phyloP scores from a whole-genome alignment of 1,139 yeast genomes.

The Kurtzmaniella quercitrusa region DNA sequence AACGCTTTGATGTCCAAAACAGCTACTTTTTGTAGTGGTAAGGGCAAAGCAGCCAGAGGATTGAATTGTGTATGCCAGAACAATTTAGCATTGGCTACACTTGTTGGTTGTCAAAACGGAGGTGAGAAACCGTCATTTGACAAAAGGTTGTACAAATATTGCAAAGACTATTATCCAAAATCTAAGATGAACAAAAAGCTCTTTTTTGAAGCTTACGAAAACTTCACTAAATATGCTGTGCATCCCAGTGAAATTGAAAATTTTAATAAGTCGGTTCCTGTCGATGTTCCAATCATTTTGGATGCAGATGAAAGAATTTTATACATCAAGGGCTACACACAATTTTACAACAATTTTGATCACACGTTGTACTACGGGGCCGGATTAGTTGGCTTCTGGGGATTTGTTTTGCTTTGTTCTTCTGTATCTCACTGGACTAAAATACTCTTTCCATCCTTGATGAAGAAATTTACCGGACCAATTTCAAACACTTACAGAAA shows the following conservation, averaged over 20 bases:
- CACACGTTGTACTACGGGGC: conserved; percentile 16
- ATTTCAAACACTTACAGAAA: conserved; percentile 23
- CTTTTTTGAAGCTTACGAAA: conserved; percentile 14
- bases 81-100: conserved; percentile 13
- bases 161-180: conserved; percentile 5
- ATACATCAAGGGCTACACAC: conserved; percentile 20
- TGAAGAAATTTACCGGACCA: conserved; percentile 12
- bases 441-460: conserved; percentile 14
- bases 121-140: conserved; percentile 1
- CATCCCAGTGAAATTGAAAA: conserved; percentile 16
- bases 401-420: conserved; percentile 15
- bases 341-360: conserved; percentile 21
- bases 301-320: conserved; percentile 11
- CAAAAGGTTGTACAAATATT: conserved; percentile 10
- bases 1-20: conserved; percentile 9
- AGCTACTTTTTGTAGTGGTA: conserved; percentile 1
- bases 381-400: conserved; percentile 20
- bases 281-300: conserved; percentile 20
- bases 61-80: conserved; percentile 12
- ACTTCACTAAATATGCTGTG: conserved; percentile 18
- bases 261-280: conserved; percentile 16
- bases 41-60: neutral
- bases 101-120: conserved; percentile 14
- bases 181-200: conserved; percentile 14
- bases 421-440: conserved; percentile 18